phyloP scores from a whole-genome alignment of 2,329 filamentous ascomycete species.

The Elsinoe necatrix region DNA sequence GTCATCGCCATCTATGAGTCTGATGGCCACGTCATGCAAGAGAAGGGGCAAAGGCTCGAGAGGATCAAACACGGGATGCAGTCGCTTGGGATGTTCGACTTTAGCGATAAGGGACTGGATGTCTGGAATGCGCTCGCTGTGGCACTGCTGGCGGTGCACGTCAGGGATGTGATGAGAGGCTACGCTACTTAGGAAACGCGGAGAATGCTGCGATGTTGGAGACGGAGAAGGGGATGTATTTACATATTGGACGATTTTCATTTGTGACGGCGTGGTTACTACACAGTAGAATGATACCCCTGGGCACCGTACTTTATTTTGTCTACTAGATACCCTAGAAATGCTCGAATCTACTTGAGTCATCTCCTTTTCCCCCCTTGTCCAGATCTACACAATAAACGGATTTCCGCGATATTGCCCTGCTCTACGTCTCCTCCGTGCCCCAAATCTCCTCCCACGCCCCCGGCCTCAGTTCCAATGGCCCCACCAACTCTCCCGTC shows the following conservation, averaged over 20 bases:
- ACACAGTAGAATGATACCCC: slow-evolving; percentile 6
- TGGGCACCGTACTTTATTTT: background rate
- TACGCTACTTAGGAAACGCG: background rate
- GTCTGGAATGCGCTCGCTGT: slow-evolving; percentile 14
- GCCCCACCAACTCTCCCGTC: slow-evolving; percentile 56
- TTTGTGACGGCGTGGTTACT: background rate
- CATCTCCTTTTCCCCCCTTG: background rate
- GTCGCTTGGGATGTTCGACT: slow-evolving; percentile 1
- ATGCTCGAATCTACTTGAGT: background rate
- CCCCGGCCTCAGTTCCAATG: slow-evolving; percentile 48
- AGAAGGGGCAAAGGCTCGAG: background rate
- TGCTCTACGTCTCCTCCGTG: slow-evolving; percentile 18
- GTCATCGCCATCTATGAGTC: background rate
- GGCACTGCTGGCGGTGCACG: slow-evolving; percentile 10
- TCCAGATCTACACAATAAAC: background rate
- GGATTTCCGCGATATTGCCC: too few species aligned
- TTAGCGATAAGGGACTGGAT: background rate
- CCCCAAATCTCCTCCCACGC: slow-evolving; percentile 62
- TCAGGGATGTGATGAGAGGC: slow-evolving; percentile 11
- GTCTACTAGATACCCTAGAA: background rate
- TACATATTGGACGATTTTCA: background rate
- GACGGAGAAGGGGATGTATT: background rate
- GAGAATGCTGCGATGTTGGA: background rate
- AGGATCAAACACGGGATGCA: slow-evolving; percentile 4
- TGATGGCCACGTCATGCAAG: background rate